phyloP scores from a whole-genome alignment of 2,329 filamentous ascomycete genomes.

The Trichoderma breve region DNA sequence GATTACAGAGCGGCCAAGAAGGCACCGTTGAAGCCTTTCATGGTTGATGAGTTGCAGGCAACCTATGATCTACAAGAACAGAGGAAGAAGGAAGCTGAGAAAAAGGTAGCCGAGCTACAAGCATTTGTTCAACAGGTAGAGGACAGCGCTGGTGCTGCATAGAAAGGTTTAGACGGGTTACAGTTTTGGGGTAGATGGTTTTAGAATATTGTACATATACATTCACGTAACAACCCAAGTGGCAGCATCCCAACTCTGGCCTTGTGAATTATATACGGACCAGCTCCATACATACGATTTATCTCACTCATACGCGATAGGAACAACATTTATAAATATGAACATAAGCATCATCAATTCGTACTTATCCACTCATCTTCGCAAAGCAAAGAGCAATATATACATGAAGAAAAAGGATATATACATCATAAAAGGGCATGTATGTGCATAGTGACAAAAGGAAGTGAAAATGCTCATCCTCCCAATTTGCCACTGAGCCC shows the following conservation, averaged over 20 bases:
- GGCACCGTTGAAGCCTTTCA: slow-evolving; percentile 41
- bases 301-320: neutral
- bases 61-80: slow-evolving; percentile 38
- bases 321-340: neutral
- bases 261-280: fast-evolving
- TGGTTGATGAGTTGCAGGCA: slow-evolving; percentile 38
- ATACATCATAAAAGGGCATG: slow-evolving; percentile 9
- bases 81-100: slow-evolving; percentile 22
- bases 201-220: neutral
- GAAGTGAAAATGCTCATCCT: neutral
- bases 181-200: neutral
- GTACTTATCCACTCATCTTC: neutral
- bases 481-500: neutral
- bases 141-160: neutral
- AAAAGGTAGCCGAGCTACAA: slow-evolving; percentile 22
- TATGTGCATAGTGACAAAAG: neutral
- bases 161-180: neutral
- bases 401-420: slow-evolving; percentile 16
- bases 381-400: slow-evolving; percentile 17
- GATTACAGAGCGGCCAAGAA: slow-evolving; percentile 36
- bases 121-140: slow-evolving; percentile 13
- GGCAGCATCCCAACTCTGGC: neutral
- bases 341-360: slow-evolving; percentile 8
- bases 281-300: neutral
- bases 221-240: neutral